Percentiles rank a stretch among this genome's conserved stretches.
Conservation (phyloP, 2,329 filamentous ascomycete species). For the Plenodomus biglobosus region DNA sequence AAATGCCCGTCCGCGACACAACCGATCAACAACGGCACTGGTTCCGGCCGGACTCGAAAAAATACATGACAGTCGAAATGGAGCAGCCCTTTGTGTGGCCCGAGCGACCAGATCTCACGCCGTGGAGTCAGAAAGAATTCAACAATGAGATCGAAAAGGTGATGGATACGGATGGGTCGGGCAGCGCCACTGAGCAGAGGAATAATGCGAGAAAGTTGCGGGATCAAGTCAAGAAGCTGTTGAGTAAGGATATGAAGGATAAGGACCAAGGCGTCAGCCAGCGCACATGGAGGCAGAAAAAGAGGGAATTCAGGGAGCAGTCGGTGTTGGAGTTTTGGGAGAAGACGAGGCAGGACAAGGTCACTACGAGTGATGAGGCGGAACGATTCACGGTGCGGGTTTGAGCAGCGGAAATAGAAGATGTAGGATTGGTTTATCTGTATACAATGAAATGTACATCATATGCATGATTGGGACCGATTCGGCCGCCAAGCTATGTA, state of each 20-base stretch:
- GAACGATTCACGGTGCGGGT: too few species aligned
- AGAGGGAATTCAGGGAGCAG: too few species aligned
- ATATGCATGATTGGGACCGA: too few species aligned
- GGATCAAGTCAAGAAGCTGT: constrained; percentile 29
- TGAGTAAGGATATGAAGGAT: constrained; percentile 2
- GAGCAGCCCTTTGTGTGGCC: constrained; percentile 88
- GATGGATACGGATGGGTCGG: constrained; percentile 7
- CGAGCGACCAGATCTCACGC: constrained; percentile 58
- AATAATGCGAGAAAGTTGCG: constrained; percentile 21
- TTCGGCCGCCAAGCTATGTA: too few species aligned
- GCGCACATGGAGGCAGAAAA: too few species aligned
- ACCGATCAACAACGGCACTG: constrained; percentile 55
- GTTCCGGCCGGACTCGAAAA: constrained; percentile 72
- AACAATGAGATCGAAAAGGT: constrained; percentile 34
- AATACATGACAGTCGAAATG: constrained; percentile 95
- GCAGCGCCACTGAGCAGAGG: constrained; percentile 14
- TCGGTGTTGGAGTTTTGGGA: too few species aligned
- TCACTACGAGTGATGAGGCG: too few species aligned
- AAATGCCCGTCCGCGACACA: constrained; percentile 62
- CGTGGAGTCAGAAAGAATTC: constrained; percentile 49
- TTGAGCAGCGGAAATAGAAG: too few species aligned
- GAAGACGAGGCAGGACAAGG: too few species aligned
- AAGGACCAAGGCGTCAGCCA: too few species aligned
- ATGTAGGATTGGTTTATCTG: too few species aligned
- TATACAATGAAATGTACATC: too few species aligned